These are phyloP conservation scores for Beauveria sp. DNA, from an alignment of 2,329 filamentous ascomycete genomes.

Conservation along the genomic window DNA sequence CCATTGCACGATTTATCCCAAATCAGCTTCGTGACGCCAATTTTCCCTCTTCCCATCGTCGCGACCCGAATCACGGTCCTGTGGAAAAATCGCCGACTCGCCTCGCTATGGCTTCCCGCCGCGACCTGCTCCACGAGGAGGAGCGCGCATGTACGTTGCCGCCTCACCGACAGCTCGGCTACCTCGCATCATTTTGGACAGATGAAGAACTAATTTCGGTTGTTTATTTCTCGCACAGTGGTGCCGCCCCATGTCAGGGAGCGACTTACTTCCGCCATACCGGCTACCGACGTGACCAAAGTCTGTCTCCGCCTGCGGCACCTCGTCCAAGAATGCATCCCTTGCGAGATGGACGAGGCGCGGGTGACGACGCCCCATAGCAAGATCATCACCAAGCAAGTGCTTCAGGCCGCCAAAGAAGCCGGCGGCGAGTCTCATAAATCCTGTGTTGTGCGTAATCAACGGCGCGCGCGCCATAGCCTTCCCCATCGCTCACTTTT, in stretches of 20 bases:
- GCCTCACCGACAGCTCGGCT: background rate
- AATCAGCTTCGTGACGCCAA: background rate
- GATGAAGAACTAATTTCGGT: too few species aligned
- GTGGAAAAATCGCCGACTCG: background rate
- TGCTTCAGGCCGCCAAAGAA: slow-evolving; percentile 71
- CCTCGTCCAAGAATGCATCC: slow-evolving; percentile 80
- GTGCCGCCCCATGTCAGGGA: slow-evolving; percentile 56
- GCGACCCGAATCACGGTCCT: background rate
- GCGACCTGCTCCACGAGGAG: slow-evolving; percentile 12
- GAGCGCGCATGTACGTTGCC: slow-evolving; percentile 9
- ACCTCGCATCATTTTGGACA: too few species aligned
- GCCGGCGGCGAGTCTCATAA: slow-evolving; percentile 69
- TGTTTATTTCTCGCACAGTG: slow-evolving; percentile 35
- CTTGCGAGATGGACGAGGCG: slow-evolving; percentile 77
- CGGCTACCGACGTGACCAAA: slow-evolving; percentile 76
- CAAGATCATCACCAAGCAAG: slow-evolving; percentile 70
- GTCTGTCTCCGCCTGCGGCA: slow-evolving; percentile 84
- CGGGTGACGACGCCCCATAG: slow-evolving; percentile 75
- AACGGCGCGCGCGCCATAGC: background rate
- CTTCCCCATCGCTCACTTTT: too few species aligned
- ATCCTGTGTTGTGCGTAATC: slow-evolving; percentile 57
- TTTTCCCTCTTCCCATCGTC: background rate
- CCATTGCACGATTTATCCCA: background rate
- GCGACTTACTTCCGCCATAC: slow-evolving; percentile 56
- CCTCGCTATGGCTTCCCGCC: background rate